Percentiles rank a stretch among this genome's conserved stretches.
These are phyloP conservation scores for Claviceps spartinae DNA, from an alignment of 2,329 filamentous ascomycete genomes.

Conservation along the genomic window DNA sequence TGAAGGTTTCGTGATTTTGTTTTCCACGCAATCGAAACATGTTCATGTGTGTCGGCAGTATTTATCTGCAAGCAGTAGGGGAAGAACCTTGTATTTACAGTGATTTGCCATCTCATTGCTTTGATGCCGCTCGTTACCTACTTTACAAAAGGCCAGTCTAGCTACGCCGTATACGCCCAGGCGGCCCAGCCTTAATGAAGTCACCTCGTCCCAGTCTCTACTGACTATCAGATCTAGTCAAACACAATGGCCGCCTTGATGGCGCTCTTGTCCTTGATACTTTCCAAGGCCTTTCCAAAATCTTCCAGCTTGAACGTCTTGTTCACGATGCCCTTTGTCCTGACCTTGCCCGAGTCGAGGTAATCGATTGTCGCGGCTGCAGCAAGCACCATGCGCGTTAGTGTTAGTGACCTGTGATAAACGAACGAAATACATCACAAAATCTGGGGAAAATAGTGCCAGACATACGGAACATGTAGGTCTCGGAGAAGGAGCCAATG, in stretches of 20 bases:
- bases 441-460: neutral
- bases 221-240: slow-evolving; percentile 27
- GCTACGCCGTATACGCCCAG: too few species aligned
- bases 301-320: slow-evolving; percentile 62
- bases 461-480: slow-evolving; percentile 53
- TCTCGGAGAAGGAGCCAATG: slow-evolving; percentile 59
- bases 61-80: too few species aligned
- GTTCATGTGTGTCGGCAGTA: too few species aligned
- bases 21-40: too few species aligned
- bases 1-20: too few species aligned
- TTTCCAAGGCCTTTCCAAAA: slow-evolving; percentile 55
- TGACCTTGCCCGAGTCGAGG: slow-evolving; percentile 46
- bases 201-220: too few species aligned
- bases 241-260: slow-evolving; percentile 65
- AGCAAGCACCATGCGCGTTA: neutral
- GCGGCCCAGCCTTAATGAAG: too few species aligned
- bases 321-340: slow-evolving; percentile 56
- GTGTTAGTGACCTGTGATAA: neutral
- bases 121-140: too few species aligned
- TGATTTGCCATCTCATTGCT: too few species aligned
- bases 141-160: too few species aligned
- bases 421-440: neutral
- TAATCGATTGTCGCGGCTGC: slow-evolving; percentile 33
- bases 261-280: slow-evolving; percentile 57
- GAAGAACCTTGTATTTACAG: too few species aligned